Percentiles rank a stretch among this genome's conserved stretches.
Evolutionary conservation across 352 stramenopile genomes (phyloP).

Genomic region (Phytopythium boreale): DNA sequence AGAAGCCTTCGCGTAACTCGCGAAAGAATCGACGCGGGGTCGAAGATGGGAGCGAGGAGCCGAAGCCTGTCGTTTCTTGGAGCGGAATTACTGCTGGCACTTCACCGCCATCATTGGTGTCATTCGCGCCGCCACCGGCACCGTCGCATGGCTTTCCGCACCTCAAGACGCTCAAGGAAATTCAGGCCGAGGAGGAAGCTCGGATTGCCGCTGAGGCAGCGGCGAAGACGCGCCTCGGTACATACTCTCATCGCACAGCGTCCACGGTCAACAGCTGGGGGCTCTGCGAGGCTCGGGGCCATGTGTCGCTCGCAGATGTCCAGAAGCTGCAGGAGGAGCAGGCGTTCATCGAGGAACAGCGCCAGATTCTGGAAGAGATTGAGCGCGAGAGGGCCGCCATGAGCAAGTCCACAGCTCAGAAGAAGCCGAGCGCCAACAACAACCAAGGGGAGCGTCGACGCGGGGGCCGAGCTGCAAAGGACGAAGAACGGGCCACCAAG

Average conservation of each 20-base stretch:
- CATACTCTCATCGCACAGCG: conserved; percentile 21
- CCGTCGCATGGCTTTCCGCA: neutral
- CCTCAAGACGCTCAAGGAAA: conserved; percentile 54
- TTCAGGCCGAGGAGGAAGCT: conserved; percentile 62
- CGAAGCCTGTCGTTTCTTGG: conserved; percentile 6
- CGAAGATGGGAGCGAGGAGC: conserved; percentile 2
- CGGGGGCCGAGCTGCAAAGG: neutral
- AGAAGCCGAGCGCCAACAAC: neutral
- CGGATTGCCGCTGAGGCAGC: conserved; percentile 31
- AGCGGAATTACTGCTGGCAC: neutral
- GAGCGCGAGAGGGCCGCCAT: conserved; percentile 15
- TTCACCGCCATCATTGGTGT: neutral
- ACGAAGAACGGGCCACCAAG: conserved; percentile 8
- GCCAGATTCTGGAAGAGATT: conserved; percentile 62
- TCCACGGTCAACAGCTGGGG: conserved; percentile 77
- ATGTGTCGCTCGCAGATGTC: conserved; percentile 61
- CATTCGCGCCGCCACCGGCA: neutral
- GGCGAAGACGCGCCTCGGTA: conserved; percentile 41
- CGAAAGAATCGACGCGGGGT: conserved; percentile 14
- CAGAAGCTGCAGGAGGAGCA: conserved; percentile 64
- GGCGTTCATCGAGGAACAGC: conserved; percentile 60
- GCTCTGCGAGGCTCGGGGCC: conserved; percentile 31
- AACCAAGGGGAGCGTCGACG: neutral
- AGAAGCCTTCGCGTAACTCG: conserved; percentile 34
- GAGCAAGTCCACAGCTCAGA: neutral